phyloP scores from a whole-genome alignment of 2,329 filamentous ascomycete species.

The Ceratocystis ficicola region DNA sequence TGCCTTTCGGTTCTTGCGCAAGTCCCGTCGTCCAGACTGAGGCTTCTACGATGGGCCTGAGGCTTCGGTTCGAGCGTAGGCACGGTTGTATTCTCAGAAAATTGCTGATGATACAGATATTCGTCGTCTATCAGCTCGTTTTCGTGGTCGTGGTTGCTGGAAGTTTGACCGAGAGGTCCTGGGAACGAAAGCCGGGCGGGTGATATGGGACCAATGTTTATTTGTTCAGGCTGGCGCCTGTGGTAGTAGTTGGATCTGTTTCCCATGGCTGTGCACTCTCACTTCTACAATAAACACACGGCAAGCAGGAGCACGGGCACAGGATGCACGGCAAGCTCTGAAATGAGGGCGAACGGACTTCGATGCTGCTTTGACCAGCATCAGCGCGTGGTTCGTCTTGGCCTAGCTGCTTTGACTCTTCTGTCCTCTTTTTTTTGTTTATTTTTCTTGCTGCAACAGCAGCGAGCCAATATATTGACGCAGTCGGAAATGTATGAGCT shows the following conservation, averaged over 20 bases:
- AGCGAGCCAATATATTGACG: background rate
- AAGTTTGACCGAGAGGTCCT: background rate
- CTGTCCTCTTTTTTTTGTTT: background rate
- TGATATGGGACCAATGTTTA: conserved; percentile 9
- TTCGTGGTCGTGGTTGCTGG: background rate
- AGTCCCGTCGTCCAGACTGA: background rate
- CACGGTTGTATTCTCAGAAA: background rate
- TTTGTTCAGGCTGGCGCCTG: conserved; percentile 9
- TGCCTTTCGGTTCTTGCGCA: background rate
- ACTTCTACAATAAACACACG: background rate
- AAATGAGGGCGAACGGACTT: conserved; percentile 3
- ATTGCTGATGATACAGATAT: background rate
- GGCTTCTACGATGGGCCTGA: background rate
- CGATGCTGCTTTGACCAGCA: background rate
- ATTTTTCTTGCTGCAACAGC: background rate
- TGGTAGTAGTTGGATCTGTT: conserved; percentile 4
- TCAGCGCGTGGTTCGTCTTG: background rate
- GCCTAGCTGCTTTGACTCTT: background rate
- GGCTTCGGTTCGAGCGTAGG: background rate
- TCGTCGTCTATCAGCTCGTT: background rate
- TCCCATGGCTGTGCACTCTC: background rate
- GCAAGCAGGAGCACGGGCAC: background rate
- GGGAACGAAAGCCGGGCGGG: conserved; percentile 6
- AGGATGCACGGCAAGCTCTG: background rate
- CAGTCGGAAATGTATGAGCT: background rate